A percentile compares a stretch with the other conserved stretches of the same genome.
Evolutionary conservation across 1,284 basidiomycete species (phyloP).

Genomic region (Cystobasidium slooffiae): DNA sequence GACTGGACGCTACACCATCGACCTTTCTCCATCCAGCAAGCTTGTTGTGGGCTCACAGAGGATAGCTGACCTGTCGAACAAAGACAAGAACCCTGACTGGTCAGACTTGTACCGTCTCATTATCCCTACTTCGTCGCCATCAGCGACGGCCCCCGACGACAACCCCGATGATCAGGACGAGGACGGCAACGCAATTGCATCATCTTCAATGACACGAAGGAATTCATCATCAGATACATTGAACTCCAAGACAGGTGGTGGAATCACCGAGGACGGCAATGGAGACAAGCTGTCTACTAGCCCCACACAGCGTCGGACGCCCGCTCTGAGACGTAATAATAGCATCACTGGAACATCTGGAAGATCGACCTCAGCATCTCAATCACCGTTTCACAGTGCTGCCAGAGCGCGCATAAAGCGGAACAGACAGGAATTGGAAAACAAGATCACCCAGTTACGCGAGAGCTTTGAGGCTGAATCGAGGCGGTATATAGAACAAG

Average conservation of each 20-base stretch:
- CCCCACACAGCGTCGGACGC: constrained; percentile 8
- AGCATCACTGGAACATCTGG: not conserved
- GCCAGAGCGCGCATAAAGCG: constrained; percentile 31
- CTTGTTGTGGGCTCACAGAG: constrained; percentile 2
- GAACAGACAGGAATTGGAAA: constrained; percentile 24
- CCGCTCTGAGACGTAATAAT: not conserved
- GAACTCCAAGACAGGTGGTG: not conserved
- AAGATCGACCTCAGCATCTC: not conserved
- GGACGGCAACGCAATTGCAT: not conserved
- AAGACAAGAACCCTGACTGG: constrained; percentile 21
- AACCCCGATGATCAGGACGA: not conserved
- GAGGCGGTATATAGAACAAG: constrained; percentile 29
- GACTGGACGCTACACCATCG: not conserved
- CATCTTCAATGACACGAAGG: constrained; percentile 1
- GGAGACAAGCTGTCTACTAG: not conserved
- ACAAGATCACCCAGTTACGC: constrained; percentile 4
- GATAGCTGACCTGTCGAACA: constrained; percentile 13
- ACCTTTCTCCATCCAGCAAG: constrained; percentile 12
- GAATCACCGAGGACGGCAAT: not conserved
- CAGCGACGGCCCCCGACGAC: not conserved
- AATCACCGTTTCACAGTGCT: constrained; percentile 8
- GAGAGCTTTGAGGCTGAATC: constrained; percentile 14
- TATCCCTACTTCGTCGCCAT: constrained; percentile 1
- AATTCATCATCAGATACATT: not conserved
- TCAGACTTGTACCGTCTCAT: constrained; percentile 20